Conservation (phyloP, 257 asterid genomes). For the Paulownia fortunei region DNA sequence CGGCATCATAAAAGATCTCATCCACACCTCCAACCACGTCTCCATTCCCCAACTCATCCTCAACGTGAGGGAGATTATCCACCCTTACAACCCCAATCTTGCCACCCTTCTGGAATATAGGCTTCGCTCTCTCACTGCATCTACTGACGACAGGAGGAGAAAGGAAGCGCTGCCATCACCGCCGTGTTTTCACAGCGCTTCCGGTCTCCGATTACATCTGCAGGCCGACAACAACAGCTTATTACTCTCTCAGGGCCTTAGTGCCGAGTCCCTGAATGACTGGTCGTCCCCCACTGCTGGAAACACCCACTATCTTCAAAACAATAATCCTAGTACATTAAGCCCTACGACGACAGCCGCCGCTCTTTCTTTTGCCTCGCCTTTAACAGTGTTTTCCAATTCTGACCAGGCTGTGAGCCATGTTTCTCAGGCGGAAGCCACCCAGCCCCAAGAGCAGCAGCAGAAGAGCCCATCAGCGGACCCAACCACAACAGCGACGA, state of each 20-base stretch:
- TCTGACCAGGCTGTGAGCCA: too few species aligned
- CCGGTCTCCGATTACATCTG: slow-evolving; percentile 34
- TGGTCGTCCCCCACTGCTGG: slow-evolving; percentile 43
- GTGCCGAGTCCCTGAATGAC: too few species aligned
- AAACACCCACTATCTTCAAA: slow-evolving; percentile 25
- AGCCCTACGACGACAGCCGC: slow-evolving; percentile 22
- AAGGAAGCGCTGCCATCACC: slow-evolving; percentile 32
- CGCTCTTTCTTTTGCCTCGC: slow-evolving; percentile 39
- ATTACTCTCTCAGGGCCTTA: too few species aligned
- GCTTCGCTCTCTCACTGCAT: slow-evolving; percentile 69
- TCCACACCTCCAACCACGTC: slow-evolving; percentile 69
- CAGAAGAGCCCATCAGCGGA: slow-evolving; percentile 41
- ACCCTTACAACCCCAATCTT: slow-evolving; percentile 92
- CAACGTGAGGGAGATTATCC: slow-evolving; percentile 86
- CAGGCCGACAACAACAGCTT: slow-evolving; percentile 32
- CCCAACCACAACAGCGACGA: slow-evolving; percentile 31
- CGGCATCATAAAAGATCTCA: slow-evolving; percentile 83
- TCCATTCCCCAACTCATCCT: slow-evolving; percentile 89
- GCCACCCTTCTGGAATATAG: slow-evolving; percentile 77
- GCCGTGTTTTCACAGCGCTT: slow-evolving; percentile 18
- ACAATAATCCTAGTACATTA: slow-evolving; percentile 24
- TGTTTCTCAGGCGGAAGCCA: slow-evolving; percentile 29
- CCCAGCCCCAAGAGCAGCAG: too few species aligned
- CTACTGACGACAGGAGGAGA: slow-evolving; percentile 32
- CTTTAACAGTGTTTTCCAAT: too few species aligned